These are phyloP conservation scores for Cinnamomum micranthum DNA, from an alignment of 164 flowering plant genomes.

Conservation along the genomic window DNA sequence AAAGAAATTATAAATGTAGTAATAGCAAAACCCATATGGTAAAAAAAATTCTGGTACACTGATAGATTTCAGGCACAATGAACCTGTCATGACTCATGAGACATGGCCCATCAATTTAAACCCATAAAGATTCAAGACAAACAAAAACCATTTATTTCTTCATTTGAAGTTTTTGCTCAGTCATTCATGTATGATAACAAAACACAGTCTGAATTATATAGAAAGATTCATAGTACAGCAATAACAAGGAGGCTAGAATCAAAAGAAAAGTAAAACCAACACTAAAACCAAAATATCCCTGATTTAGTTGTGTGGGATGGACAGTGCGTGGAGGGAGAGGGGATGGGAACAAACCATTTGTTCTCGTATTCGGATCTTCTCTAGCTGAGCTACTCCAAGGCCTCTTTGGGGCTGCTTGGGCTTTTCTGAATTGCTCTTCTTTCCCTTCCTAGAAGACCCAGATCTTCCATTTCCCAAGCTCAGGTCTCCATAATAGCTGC, in stretches of 20 bases:
- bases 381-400: constrained; percentile 93
- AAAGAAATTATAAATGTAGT: background rate
- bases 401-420: constrained; percentile 96
- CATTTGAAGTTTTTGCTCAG: background rate
- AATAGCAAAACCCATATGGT: background rate
- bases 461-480: constrained; percentile 45
- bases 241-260: background rate
- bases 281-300: constrained; percentile 17
- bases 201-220: constrained; percentile 30
- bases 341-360: constrained; percentile 42
- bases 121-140: too few relatives aligned
- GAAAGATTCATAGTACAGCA: background rate
- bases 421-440: constrained; percentile 63
- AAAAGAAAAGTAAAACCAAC: background rate
- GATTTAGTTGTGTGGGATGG: constrained; percentile 30
- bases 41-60: too few relatives aligned
- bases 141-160: background rate
- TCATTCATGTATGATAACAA: constrained; percentile 31
- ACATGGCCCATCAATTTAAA: background rate
- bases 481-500: constrained; percentile 58
- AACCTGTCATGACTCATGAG: background rate
- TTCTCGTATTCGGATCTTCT: constrained; percentile 77
- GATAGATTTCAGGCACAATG: too few relatives aligned
- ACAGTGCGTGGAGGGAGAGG: constrained; percentile 21
- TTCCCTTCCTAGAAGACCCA: constrained; percentile 62